Evolutionary conservation across 2,329 filamentous ascomycete species (phyloP).

Genomic region (Penicillium sp.): DNA sequence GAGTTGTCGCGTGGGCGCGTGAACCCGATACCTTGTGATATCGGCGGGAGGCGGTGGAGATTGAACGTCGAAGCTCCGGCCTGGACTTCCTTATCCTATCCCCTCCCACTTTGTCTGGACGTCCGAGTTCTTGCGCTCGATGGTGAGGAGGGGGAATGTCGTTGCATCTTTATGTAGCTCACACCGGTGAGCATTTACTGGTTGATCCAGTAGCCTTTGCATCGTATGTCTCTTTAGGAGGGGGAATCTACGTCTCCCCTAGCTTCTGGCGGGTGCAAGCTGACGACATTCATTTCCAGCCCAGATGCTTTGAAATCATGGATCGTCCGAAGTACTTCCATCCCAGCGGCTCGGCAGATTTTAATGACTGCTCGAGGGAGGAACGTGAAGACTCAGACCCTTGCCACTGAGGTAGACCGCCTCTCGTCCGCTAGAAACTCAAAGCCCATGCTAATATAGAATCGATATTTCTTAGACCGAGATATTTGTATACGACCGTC

Average conservation of each 20-base stretch:
- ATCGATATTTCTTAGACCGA: constrained; percentile 57
- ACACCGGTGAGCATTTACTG: constrained; percentile 80
- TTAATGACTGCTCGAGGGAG: constrained; percentile 79
- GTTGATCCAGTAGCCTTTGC: constrained; percentile 69
- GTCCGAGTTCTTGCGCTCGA: constrained; percentile 25
- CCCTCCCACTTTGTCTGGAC: constrained; percentile 19
- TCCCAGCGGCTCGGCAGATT: constrained; percentile 74
- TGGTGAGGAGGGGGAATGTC: constrained; percentile 60
- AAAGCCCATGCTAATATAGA: constrained; percentile 1
- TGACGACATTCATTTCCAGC: constrained; percentile 41
- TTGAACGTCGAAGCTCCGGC: constrained; percentile 17
- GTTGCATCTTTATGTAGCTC: constrained; percentile 84
- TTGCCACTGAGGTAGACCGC: constrained; percentile 66
- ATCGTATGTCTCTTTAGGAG: constrained; percentile 51
- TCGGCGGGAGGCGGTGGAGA: constrained; percentile 20
- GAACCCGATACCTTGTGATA: constrained; percentile 28
- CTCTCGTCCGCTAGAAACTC: not conserved
- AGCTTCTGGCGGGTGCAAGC: constrained; percentile 10
- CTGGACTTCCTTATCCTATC: constrained; percentile 13
- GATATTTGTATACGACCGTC: constrained; percentile 86
- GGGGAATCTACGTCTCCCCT: constrained; percentile 7
- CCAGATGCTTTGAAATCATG: constrained; percentile 80
- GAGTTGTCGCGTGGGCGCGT: constrained; percentile 23
- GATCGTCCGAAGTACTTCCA: constrained; percentile 67
- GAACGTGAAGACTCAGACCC: constrained; percentile 71